Evolutionary conservation across 73 alveolate genomes (phyloP).

Genomic region (Paramecium octaurelia): DNA sequence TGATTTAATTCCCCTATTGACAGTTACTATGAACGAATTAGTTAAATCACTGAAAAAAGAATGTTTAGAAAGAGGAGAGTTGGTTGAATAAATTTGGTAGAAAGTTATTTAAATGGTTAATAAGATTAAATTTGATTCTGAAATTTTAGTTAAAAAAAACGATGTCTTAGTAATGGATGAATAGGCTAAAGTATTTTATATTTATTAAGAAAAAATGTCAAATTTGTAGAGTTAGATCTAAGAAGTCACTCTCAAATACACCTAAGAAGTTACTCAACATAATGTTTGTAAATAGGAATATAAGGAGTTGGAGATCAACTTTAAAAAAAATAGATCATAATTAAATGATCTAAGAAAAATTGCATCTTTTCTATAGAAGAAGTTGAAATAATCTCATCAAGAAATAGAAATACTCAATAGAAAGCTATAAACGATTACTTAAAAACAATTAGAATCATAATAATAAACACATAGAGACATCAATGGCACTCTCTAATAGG

Average conservation of each 20-base stretch:
- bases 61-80: slow-evolving; percentile 25
- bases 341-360: slow-evolving; percentile 5
- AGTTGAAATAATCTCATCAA: slow-evolving; percentile 2
- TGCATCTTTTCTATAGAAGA: neutral
- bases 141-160: neutral
- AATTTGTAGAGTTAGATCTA: neutral
- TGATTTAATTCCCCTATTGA: neutral
- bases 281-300: neutral
- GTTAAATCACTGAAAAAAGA: neutral
- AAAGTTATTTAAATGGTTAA: neutral
- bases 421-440: neutral
- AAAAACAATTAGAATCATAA: neutral
- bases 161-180: neutral
- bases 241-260: neutral
- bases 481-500: neutral
- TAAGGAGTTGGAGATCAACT: neutral
- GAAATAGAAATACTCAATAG: slow-evolving; percentile 4
- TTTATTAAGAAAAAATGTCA: neutral
- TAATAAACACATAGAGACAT: neutral
- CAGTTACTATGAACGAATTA: neutral
- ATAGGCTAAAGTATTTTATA: neutral
- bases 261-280: neutral
- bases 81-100: neutral
- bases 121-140: neutral
- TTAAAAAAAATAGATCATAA: neutral